A percentile compares a stretch with the other conserved stretches of the same genome.
Conservation (phyloP, 805 yeast genomes). For the Ogataea nonfermentans region DNA sequence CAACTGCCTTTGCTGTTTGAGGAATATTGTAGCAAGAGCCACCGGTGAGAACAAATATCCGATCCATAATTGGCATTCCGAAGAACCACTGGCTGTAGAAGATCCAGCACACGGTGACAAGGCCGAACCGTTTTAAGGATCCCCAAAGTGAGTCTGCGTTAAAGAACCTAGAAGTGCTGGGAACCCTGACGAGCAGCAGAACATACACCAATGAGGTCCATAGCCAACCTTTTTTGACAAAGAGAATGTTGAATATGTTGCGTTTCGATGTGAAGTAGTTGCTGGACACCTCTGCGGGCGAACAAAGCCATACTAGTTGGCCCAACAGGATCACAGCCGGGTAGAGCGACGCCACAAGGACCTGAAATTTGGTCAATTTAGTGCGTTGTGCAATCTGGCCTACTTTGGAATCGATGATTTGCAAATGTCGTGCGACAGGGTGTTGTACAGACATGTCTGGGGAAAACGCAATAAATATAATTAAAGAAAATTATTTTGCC, state of each 20-base stretch:
- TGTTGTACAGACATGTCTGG: conserved; percentile 8
- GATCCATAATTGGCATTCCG: conserved; percentile 87
- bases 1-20: conserved; percentile 4
- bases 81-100: conserved; percentile 84
- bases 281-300: conserved; percentile 46
- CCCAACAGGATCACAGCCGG: conserved; percentile 50
- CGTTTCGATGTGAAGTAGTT: conserved; percentile 58
- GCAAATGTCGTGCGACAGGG: conserved; percentile 14
- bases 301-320: conserved; percentile 43
- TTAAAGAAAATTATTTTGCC: conserved; percentile 1
- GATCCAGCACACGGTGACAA: conserved; percentile 78
- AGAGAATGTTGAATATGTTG: conserved; percentile 65
- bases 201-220: conserved; percentile 66
- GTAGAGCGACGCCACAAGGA: conserved; percentile 14
- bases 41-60: conserved; percentile 75
- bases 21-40: conserved; percentile 60
- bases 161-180: conserved; percentile 11
- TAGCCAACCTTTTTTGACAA: conserved; percentile 90
- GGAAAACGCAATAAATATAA: conserved; percentile 2
- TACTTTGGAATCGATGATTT: conserved; percentile 8
- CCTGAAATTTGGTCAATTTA: conserved; percentile 12
- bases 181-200: conserved; percentile 17
- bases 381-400: conserved; percentile 5
- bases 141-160: conserved; percentile 6
- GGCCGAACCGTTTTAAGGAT: conserved; percentile 41